Conservation (phyloP, 164 flowering plant species). For the Piper betle region DNA sequence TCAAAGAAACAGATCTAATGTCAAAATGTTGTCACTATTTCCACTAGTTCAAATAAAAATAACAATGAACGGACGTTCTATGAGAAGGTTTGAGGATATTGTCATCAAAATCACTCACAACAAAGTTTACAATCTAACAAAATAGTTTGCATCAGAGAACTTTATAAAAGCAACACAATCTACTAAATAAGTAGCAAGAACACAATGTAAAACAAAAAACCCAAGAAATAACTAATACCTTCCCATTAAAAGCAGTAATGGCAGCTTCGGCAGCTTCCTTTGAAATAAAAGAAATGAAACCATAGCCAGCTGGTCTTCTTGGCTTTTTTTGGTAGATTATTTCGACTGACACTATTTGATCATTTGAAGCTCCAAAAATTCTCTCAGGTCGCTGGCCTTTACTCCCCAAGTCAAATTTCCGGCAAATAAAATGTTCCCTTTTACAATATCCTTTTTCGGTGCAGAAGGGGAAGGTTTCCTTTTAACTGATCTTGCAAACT, state of each 20-base stretch:
- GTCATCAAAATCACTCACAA: too few relatives aligned
- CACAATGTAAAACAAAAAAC: not conserved
- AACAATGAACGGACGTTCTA: too few relatives aligned
- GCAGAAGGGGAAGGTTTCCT: conserved; percentile 25
- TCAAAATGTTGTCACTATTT: too few relatives aligned
- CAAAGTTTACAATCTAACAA: too few relatives aligned
- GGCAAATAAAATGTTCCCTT: conserved; percentile 47
- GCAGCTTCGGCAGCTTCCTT: conserved; percentile 62
- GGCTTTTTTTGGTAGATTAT: conserved; percentile 51
- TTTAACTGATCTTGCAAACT: conserved; percentile 39
- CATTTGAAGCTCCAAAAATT: conserved; percentile 38
- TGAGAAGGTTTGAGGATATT: too few relatives aligned
- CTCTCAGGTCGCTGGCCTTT: conserved; percentile 47
- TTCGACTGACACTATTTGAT: conserved; percentile 40
- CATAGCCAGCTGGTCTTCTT: conserved; percentile 61
- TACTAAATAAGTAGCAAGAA: too few relatives aligned
- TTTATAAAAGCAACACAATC: too few relatives aligned
- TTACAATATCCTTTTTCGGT: conserved; percentile 15
- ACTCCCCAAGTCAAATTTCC: conserved; percentile 60
- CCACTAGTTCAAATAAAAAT: too few relatives aligned
- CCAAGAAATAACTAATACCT: conserved; percentile 26
- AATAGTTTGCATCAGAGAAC: too few relatives aligned
- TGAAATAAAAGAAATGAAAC: conserved; percentile 58
- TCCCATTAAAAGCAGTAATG: conserved; percentile 46
- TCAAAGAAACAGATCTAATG: too few relatives aligned